These are phyloP conservation scores for Aquilaria sinensis DNA, from an alignment of 345 rosid genomes.

Conservation along the genomic window DNA sequence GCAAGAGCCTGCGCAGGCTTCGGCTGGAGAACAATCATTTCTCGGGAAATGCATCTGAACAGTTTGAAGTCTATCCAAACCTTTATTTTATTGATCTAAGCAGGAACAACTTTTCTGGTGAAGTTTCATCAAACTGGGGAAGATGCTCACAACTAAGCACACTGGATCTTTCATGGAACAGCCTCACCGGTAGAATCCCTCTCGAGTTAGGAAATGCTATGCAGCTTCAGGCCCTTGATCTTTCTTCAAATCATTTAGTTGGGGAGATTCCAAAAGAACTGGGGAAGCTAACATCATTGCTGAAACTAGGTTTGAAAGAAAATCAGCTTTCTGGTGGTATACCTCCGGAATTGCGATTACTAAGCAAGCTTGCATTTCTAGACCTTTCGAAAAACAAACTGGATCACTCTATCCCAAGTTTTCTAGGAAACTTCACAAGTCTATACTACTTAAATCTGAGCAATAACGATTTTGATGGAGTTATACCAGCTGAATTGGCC, in stretches of 20 bases:
- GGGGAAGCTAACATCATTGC: slow-evolving; percentile 16
- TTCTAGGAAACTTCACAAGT: slow-evolving; percentile 7
- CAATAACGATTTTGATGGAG: slow-evolving; percentile 16
- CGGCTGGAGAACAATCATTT: slow-evolving; percentile 22
- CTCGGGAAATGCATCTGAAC: slow-evolving; percentile 17
- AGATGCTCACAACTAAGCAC: slow-evolving; percentile 1
- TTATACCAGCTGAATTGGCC: slow-evolving; percentile 19
- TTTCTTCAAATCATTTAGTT: slow-evolving; percentile 28
- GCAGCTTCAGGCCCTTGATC: slow-evolving; percentile 20
- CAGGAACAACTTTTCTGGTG: slow-evolving; percentile 19
- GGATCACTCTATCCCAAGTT: slow-evolving; percentile 7
- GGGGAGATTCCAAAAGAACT: slow-evolving; percentile 30
- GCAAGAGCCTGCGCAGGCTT: slow-evolving; percentile 20
- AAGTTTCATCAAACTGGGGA: slow-evolving; percentile 17
- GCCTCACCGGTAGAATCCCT: slow-evolving; percentile 25
- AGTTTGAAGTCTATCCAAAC: slow-evolving; percentile 25
- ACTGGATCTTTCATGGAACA: slow-evolving; percentile 16
- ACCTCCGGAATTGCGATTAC: slow-evolving; percentile 15
- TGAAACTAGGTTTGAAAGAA: neutral
- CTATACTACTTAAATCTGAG: slow-evolving; percentile 26
- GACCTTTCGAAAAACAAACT: slow-evolving; percentile 31
- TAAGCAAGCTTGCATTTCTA: slow-evolving; percentile 8
- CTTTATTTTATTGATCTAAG: slow-evolving; percentile 14
- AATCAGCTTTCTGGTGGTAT: slow-evolving; percentile 20
- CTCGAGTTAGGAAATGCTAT: slow-evolving; percentile 19